Base-by-base conservation (phyloP, 169 alveolate species). In the Plasmodium malariae region DNA sequence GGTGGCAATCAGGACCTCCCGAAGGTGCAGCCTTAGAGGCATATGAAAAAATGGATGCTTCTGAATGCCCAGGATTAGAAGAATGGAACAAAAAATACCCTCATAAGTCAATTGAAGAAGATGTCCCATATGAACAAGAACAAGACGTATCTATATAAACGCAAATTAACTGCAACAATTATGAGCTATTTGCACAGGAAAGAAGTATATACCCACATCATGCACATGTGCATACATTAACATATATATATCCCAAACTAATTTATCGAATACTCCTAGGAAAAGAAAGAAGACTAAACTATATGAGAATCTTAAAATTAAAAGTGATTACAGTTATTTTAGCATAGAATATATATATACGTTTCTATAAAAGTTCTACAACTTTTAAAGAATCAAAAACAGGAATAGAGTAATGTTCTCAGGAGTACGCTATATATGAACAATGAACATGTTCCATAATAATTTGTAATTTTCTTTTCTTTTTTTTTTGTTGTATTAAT, bases 1-100 rank as follows among this genome's bases (percentile, higher is more conserved):
- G 70, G 70, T 73, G 87, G 87, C 87, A 73, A 54, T 17, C 54
- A 32, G 87, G 87, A 34, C 87, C 87, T 54, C 87, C 87, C 3
- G 87, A 73, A 54, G 87, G 87, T n/a, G 34, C 69, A 9, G 24
- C 69, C 19, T 37, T 73, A 40, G 87, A 51, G 36, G 5, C 87
- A 55, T 73, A 73, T 57, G 70, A 54, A 36, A 55, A 73, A 73
- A 5, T 73, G 32, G 71, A 73, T 17, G 72, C 57, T 17, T 73
- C 72, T 9, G 55, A 12, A 19, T 73, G 87, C 17, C 87, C 87
- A 37, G 87, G 87, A 54, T 40, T 73, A 30, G 54, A 21, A 28
- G 87, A 73, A 73, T 73, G 87, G 87, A 73, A 73, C 43, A 32
- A 54, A 43, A 62, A 55, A 45, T 60, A 73, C 55, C 87, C 87